Base-by-base conservation (phyloP, 257 asterid species). In the Verbascum thapsus region DNA sequence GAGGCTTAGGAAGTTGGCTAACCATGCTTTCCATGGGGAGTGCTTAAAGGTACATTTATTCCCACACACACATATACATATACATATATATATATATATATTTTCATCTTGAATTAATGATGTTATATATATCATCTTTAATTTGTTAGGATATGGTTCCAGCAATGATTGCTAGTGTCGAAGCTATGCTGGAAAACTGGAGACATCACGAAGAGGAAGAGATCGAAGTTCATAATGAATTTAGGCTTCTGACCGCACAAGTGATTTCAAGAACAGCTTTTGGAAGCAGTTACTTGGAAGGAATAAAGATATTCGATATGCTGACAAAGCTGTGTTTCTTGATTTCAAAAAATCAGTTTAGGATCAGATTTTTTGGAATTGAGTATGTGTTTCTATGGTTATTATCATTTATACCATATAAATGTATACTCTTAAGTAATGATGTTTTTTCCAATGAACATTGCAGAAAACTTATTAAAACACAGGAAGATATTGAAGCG, bases 201-300 rank as follows among this genome's bases (percentile, higher is more conserved):
- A 79, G 56, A 48, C 0, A 8, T 11, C 19, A 48, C 9, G 59
- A 71, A 39, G 78, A 70, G 3, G 58, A 79, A 53, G 87, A 86
- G 50, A 66, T 79, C 10, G 85, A 83, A 2, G 84, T 74, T n/a
- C 65, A 66, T 23, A 48, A 50, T 26, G 80, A 79, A n/a, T 83
- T 77, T 52, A 77, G 55, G 72, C 26, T 68, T 50, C 75, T 86
- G 44, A 79, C 82, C 38, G 69, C 85, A 8, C 83, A 86, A 7
- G 77, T 81, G 9, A 86, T 83, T 43, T 81, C 95, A n/a, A 81
- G 76, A 64, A 81, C 90, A 6, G 86, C 86, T 39, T 79, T 86
- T 48, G 95, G 95, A 66, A 81, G 90, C 67, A 83, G 85, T 66
- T 79, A 79, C 59, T 35, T 62, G 59, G 95, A 86, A 68, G 90